Evolutionary conservation across 805 yeast genomes (phyloP).

Genomic region (Scheffersomyces ergatensis): DNA sequence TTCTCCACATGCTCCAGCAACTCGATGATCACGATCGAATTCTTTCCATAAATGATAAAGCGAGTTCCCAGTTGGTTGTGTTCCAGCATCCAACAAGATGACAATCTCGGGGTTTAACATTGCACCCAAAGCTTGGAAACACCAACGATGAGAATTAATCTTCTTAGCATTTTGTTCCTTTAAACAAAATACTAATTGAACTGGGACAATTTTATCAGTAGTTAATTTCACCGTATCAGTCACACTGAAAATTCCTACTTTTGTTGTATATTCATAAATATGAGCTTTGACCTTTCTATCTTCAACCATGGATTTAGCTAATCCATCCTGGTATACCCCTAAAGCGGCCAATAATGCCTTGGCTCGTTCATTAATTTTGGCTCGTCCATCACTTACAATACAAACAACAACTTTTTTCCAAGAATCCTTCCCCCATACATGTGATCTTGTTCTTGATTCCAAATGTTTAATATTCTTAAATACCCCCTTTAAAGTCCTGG

Average conservation of each 20-base stretch:
- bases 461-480: slow-evolving; percentile 64
- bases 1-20: slow-evolving; percentile 75
- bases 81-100: slow-evolving; percentile 61
- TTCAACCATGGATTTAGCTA: slow-evolving; percentile 58
- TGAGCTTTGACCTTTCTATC: slow-evolving; percentile 63
- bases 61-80: slow-evolving; percentile 58
- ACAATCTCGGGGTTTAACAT: slow-evolving; percentile 58
- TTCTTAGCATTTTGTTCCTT: slow-evolving; percentile 64
- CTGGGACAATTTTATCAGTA: slow-evolving; percentile 57
- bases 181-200: slow-evolving; percentile 58
- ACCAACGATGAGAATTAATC: slow-evolving; percentile 68
- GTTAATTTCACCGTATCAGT: slow-evolving; percentile 50
- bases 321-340: slow-evolving; percentile 66
- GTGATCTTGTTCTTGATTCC: slow-evolving; percentile 43
- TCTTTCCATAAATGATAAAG: slow-evolving; percentile 62
- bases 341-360: slow-evolving; percentile 63
- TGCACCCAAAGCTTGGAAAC: slow-evolving; percentile 62
- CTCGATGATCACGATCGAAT: slow-evolving; percentile 53
- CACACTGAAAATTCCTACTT: slow-evolving; percentile 45
- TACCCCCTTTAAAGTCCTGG: slow-evolving; percentile 61
- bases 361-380: slow-evolving; percentile 61
- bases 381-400: slow-evolving; percentile 63
- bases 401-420: slow-evolving; percentile 66
- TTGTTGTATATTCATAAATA: slow-evolving; percentile 64
- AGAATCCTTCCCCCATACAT: slow-evolving; percentile 48